phyloP scores from a whole-genome alignment of 148 eudicot genomes.

The Chenopodium suecicum region DNA sequence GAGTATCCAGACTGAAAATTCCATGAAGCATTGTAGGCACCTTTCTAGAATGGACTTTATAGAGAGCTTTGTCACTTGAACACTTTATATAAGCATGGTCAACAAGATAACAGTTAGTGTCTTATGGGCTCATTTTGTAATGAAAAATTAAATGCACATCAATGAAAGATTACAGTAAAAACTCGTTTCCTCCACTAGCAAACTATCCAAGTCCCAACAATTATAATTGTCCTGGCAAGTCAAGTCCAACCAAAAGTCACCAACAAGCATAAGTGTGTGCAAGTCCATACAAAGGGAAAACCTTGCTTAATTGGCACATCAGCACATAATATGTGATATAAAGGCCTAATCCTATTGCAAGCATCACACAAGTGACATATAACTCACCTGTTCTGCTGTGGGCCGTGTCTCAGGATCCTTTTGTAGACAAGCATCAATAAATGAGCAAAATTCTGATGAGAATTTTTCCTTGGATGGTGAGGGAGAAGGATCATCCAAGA shows the following conservation, averaged over 20 bases:
- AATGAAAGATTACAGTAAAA: neutral
- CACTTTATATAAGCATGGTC: neutral
- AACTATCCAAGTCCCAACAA: neutral
- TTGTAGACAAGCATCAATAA: conserved; percentile 78
- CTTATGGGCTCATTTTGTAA: neutral
- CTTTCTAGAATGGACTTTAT: neutral
- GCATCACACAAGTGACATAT: neutral
- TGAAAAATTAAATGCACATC: neutral
- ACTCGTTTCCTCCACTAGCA: neutral
- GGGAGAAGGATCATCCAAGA: conserved; percentile 95
- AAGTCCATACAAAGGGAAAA: neutral
- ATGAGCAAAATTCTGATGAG: conserved; percentile 88
- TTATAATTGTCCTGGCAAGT: neutral
- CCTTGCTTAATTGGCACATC: neutral
- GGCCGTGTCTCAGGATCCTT: conserved; percentile 86
- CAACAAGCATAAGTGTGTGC: neutral
- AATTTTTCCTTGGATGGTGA: conserved; percentile 61
- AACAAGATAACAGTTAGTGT: neutral
- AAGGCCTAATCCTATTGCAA: neutral
- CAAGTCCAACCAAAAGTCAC: neutral
- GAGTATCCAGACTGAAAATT: neutral
- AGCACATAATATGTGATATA: neutral
- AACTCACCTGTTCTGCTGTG: conserved; percentile 82
- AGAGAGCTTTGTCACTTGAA: no score
- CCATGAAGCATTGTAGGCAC: neutral